Base-by-base conservation (phyloP, 495 filamentous ascomycete genomes). In the Ramalina peruviana region DNA sequence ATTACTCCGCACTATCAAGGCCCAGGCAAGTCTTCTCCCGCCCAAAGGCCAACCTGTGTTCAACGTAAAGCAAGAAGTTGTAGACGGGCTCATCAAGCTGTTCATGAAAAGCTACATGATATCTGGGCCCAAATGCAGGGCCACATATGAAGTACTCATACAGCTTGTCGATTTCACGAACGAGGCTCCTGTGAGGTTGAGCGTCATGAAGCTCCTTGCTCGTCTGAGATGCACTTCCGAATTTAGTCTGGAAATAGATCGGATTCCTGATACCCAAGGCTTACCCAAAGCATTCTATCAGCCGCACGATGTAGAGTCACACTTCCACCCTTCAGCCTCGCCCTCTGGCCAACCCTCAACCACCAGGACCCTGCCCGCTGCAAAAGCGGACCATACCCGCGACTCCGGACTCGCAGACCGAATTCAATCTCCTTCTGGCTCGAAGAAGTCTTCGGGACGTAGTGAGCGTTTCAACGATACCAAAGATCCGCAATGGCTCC, bases 141-240 rank as follows among this genome's bases (percentile, higher is more conserved):
- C 72, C 7, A 65, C 92, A 1, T 67, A 88, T 43, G 68, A 76
- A 23, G 70, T 74, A 11, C 82, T 94, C 54, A 76, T 89, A 46
- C 74, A 72, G 36, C 73, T 45, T 79, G 86, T 43, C 71, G 79
- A 21, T 73, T 80, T 1, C 71, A 19, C 43, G 19, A 48, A 79
- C 37, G 61, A 68, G 37, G 68, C 73, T 9, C 82, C 86, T 63
- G 79, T 86, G 41, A 83, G 87, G 11, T 67, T 96, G 21, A 82
- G 80, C 10, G 82, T 83, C 4, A 76, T 95, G 68, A 93, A 87
- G 57, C 65, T 95, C 40, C 69, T 97, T 6, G 88, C 92, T 59
- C 79, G 90, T 19, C 67, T 97, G 17, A 76, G 90, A 44, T 85
- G 86, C 25, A 85, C 95, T 60, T 83, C 79, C 27, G 75, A 80